phyloP scores from a whole-genome alignment of 2,329 filamentous ascomycete genomes.

The Talaromyces sp. region DNA sequence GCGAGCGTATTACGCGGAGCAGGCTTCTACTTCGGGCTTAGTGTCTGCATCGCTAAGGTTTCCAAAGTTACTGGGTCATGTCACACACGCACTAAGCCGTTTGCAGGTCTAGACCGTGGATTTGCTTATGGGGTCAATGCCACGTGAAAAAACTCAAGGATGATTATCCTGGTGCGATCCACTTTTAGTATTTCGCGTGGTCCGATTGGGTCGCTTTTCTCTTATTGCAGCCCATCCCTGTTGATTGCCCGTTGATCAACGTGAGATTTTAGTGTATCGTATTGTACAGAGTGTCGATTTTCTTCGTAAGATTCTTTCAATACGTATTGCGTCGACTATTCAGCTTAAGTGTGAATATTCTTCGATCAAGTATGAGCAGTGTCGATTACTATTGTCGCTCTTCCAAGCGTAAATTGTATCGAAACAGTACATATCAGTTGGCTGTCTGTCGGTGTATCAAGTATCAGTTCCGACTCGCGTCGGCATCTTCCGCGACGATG shows the following conservation, averaged over 20 bases:
- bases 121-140: neutral
- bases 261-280: neutral
- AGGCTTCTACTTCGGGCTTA: neutral
- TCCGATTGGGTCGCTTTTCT: neutral
- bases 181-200: neutral
- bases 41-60: neutral
- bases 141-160: slow-evolving; percentile 3
- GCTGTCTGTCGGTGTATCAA: neutral
- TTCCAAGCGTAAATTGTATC: neutral
- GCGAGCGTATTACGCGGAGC: slow-evolving; percentile 1
- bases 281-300: neutral
- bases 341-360: neutral
- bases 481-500: neutral
- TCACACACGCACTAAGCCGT: neutral
- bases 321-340: neutral
- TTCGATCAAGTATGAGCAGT: neutral
- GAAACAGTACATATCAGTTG: neutral
- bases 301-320: neutral
- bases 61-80: neutral
- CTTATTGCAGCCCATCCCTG: neutral
- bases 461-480: neutral
- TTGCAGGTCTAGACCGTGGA: neutral
- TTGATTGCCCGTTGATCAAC: neutral
- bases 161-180: neutral
- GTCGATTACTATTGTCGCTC: neutral